These are phyloP conservation scores for Gymnopus androsaceus DNA, from an alignment of 1,284 basidiomycete genomes.

Conservation along the genomic window DNA sequence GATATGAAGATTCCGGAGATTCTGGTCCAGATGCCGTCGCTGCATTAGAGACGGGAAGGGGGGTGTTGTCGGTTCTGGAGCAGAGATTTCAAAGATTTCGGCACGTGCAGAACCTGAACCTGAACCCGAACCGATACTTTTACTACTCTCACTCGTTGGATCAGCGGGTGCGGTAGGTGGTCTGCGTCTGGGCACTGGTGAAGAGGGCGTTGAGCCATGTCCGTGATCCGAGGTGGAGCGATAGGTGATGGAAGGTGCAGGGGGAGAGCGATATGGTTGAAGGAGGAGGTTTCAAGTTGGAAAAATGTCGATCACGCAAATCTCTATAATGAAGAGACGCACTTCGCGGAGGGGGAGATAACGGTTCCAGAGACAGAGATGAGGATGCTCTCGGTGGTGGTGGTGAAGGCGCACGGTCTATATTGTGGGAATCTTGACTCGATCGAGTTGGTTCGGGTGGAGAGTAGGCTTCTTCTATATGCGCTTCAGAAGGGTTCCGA, in stretches of 20 bases:
- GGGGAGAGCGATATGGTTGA: not conserved
- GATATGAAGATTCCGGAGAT: constrained; percentile 32
- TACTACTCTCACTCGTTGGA: too few relatives aligned
- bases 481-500: constrained; percentile 4
- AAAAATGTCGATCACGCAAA: constrained; percentile 1
- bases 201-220: not conserved
- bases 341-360: constrained; percentile 55
- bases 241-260: not conserved
- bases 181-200: not conserved
- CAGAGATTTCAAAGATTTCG: constrained; percentile 31
- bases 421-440: constrained; percentile 18
- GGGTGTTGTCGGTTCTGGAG: constrained; percentile 43
- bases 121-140: constrained; percentile 18
- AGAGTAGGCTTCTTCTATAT: not conserved
- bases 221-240: constrained; percentile 10
- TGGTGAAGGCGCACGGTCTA: not conserved
- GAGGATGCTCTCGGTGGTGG: not conserved
- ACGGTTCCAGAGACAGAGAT: constrained; percentile 16
- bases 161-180: constrained; percentile 4
- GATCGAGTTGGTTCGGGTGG: constrained; percentile 20
- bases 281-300: not conserved
- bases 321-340: constrained; percentile 31
- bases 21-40: not conserved
- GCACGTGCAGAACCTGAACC: not conserved
- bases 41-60: constrained; percentile 31